Conservation (phyloP, 768 basidiomycete species). For the Pisolithus orientalis region DNA sequence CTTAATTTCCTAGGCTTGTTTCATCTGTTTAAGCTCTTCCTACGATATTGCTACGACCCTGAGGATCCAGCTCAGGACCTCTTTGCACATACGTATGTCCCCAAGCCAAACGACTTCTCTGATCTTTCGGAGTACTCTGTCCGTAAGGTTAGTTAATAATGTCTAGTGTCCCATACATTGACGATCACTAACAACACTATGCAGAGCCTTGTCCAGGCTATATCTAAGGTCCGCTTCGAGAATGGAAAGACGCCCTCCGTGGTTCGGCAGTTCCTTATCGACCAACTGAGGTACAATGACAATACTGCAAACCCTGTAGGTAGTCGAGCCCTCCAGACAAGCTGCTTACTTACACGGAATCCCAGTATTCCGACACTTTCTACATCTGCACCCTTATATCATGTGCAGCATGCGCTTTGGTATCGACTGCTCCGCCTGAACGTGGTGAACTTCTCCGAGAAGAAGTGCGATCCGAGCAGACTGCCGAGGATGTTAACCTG, state of each 20-base stretch:
- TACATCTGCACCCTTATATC: constrained; percentile 86
- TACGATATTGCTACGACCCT: constrained; percentile 86
- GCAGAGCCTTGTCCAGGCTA: constrained; percentile 73
- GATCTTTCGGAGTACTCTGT: constrained; percentile 93
- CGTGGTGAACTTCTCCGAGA: constrained; percentile 70
- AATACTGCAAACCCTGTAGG: constrained; percentile 86
- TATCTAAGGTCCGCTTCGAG: constrained; percentile 82
- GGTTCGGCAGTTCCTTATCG: constrained; percentile 82
- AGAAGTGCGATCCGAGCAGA: constrained; percentile 61
- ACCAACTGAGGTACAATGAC: constrained; percentile 92
- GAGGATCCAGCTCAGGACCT: constrained; percentile 77
- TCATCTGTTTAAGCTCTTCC: constrained; percentile 92
- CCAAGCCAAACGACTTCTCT: constrained; percentile 90
- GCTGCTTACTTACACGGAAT: constrained; percentile 1
- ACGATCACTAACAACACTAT: neutral
- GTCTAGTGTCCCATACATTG: neutral
- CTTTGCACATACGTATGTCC: constrained; percentile 85
- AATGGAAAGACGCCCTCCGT: constrained; percentile 82
- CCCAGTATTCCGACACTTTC: constrained; percentile 83
- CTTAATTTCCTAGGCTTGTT: constrained; percentile 90
- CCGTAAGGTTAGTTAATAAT: constrained; percentile 57
- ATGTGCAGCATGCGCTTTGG: constrained; percentile 70
- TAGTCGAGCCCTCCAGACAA: constrained; percentile 2
- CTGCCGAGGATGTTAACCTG: constrained; percentile 60
- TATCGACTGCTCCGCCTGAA: constrained; percentile 74